These are phyloP conservation scores for Kodamaea neixiangensis DNA, from an alignment of 805 yeast genomes.

Conservation along the genomic window DNA sequence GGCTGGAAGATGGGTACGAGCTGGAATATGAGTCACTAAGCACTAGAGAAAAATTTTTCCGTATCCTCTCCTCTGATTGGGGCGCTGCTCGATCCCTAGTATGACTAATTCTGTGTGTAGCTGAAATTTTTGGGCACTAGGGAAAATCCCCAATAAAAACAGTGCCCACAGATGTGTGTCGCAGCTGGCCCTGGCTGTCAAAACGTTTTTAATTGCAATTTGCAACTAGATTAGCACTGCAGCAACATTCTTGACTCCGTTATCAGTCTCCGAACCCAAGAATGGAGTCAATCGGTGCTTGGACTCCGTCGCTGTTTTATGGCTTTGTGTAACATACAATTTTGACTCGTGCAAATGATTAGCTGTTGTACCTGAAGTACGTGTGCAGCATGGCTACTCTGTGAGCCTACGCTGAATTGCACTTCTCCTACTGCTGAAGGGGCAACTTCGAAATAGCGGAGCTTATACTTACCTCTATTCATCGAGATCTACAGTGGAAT, in stretches of 20 bases:
- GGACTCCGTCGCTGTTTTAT: not conserved
- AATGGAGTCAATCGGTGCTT: not conserved
- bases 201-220: not conserved
- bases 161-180: not conserved
- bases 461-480: too few relatives aligned
- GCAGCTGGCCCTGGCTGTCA: not conserved
- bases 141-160: not conserved
- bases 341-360: too few relatives aligned
- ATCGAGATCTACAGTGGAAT: too few relatives aligned
- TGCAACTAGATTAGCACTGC: not conserved
- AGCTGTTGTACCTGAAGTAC: too few relatives aligned
- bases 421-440: too few relatives aligned
- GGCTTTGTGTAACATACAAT: too few relatives aligned
- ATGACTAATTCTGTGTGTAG: slow-evolving; percentile 3
- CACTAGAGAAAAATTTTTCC: slow-evolving; percentile 4
- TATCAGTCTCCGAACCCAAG: too few relatives aligned
- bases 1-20: slow-evolving; percentile 3
- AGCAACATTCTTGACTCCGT: not conserved
- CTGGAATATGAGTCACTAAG: slow-evolving; percentile 1
- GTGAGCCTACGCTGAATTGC: too few relatives aligned
- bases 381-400: too few relatives aligned
- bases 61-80: slow-evolving; percentile 2
- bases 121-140: not conserved
- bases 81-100: not conserved
- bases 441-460: too few relatives aligned